These are phyloP conservation scores for Russula sp. DNA, from an alignment of 768 basidiomycete genomes.

Conservation along the genomic window DNA sequence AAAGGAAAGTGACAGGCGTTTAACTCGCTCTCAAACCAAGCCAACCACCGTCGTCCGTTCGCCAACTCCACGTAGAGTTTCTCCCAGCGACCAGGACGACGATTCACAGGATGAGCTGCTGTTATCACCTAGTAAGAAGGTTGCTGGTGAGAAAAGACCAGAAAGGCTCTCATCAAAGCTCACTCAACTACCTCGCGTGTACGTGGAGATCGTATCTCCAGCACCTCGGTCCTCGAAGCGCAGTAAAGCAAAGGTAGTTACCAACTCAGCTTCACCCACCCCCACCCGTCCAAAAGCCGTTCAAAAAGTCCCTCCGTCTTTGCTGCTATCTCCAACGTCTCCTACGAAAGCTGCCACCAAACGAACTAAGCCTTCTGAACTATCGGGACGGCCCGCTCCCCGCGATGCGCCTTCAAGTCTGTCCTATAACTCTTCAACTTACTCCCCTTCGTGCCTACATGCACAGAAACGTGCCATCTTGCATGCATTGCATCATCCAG, in stretches of 20 bases:
- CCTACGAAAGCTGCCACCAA: not conserved
- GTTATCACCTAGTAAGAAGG: slow-evolving; percentile 5
- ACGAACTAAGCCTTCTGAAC: not conserved
- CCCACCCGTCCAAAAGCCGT: slow-evolving; percentile 1
- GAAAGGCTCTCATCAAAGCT: not conserved
- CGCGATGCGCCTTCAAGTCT: slow-evolving; percentile 23
- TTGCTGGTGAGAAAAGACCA: not conserved
- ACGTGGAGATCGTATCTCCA: slow-evolving; percentile 12
- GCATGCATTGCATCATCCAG: slow-evolving; percentile 36
- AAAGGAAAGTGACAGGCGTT: not conserved
- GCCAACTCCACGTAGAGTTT: not conserved
- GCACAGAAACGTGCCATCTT: slow-evolving; percentile 57
- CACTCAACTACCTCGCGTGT: slow-evolving; percentile 14
- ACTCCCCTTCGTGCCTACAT: slow-evolving; percentile 42
- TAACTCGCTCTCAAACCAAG: slow-evolving; percentile 14
- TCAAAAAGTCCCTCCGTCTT: not conserved
- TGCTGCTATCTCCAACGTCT: not conserved
- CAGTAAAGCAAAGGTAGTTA: not conserved
- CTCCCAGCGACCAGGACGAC: not conserved
- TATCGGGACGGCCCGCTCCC: not conserved
- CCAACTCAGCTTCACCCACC: slow-evolving; percentile 10
- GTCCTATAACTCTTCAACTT: slow-evolving; percentile 33
- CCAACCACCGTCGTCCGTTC: not conserved
- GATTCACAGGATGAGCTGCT: slow-evolving; percentile 22
- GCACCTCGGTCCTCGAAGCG: slow-evolving; percentile 11